phyloP scores from a whole-genome alignment of 768 basidiomycete genomes.

The Boletus fagicola region DNA sequence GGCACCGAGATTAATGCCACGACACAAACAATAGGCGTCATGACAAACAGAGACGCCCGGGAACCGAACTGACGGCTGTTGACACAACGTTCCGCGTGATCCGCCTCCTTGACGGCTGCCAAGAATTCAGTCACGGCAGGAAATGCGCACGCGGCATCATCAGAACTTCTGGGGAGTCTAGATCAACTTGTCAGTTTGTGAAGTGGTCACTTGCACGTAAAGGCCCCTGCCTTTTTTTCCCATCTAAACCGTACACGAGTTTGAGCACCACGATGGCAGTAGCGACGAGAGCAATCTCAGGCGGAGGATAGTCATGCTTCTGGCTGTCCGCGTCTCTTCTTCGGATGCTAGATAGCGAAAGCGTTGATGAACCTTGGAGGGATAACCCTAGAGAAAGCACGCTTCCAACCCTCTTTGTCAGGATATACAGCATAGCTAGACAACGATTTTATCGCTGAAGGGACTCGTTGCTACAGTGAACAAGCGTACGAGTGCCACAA shows the following conservation, averaged over 20 bases:
- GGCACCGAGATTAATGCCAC: constrained; percentile 3
- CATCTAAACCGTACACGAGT: constrained; percentile 84
- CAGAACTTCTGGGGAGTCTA: constrained; percentile 44
- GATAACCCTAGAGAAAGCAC: constrained; percentile 59
- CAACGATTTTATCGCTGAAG: constrained; percentile 1
- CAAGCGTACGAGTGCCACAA: constrained; percentile 69
- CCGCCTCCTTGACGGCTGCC: constrained; percentile 37
- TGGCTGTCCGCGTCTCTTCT: constrained; percentile 44
- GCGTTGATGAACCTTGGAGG: constrained; percentile 54
- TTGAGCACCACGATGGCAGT: constrained; percentile 71
- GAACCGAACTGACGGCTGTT: constrained; percentile 43
- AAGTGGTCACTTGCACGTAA: constrained; percentile 4
- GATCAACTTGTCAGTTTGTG: constrained; percentile 13
- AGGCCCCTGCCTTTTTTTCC: constrained; percentile 48
- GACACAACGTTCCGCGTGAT: constrained; percentile 32
- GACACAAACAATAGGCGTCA: constrained; percentile 8
- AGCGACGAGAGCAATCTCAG: constrained; percentile 63
- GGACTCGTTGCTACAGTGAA: background rate
- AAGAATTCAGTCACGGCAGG: constrained; percentile 53
- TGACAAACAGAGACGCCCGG: constrained; percentile 45
- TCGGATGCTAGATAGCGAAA: constrained; percentile 36
- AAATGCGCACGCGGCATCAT: constrained; percentile 63
- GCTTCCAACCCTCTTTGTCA: constrained; percentile 59
- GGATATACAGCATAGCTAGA: constrained; percentile 57
- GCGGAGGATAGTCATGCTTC: constrained; percentile 61